Percentiles rank a stretch among this genome's conserved stretches.
phyloP scores from a whole-genome alignment of 2,329 filamentous ascomycete species.

The Trematosphaeria pertusa region DNA sequence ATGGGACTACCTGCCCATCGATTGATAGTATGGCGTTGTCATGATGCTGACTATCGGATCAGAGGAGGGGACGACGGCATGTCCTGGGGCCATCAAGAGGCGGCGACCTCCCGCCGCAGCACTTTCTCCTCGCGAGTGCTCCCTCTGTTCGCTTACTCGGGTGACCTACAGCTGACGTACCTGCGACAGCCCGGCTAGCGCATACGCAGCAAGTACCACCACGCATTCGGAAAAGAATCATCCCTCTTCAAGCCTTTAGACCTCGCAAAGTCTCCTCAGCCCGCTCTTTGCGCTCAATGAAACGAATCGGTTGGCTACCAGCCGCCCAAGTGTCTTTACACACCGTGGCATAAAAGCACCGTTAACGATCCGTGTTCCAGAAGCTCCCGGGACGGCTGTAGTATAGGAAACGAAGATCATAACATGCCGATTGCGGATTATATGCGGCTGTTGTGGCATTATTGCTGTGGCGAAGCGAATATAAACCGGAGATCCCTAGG shows the following conservation, averaged over 20 bases:
- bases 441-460: constrained; percentile 5
- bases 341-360: neutral
- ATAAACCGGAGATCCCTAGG: constrained; percentile 1
- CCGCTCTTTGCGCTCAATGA: too few relatives aligned
- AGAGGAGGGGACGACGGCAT: too few relatives aligned
- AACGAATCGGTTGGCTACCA: neutral
- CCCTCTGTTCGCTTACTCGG: too few relatives aligned
- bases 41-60: too few relatives aligned
- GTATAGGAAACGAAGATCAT: constrained; percentile 6
- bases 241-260: too few relatives aligned
- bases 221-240: neutral
- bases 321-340: neutral
- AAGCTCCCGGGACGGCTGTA: neutral
- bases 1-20: too few relatives aligned
- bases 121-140: too few relatives aligned
- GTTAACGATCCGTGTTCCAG: neutral
- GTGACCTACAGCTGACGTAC: too few relatives aligned
- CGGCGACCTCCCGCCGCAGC: too few relatives aligned
- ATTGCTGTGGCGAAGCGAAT: constrained; percentile 1
- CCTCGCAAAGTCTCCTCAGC: neutral
- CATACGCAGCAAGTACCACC: neutral
- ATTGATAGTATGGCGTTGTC: too few relatives aligned
- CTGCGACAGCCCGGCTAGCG: too few relatives aligned
- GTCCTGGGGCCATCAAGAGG: too few relatives aligned
- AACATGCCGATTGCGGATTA: neutral